phyloP scores from a whole-genome alignment of 2,329 filamentous ascomycete genomes.

The Sclerotinia subarctica region DNA sequence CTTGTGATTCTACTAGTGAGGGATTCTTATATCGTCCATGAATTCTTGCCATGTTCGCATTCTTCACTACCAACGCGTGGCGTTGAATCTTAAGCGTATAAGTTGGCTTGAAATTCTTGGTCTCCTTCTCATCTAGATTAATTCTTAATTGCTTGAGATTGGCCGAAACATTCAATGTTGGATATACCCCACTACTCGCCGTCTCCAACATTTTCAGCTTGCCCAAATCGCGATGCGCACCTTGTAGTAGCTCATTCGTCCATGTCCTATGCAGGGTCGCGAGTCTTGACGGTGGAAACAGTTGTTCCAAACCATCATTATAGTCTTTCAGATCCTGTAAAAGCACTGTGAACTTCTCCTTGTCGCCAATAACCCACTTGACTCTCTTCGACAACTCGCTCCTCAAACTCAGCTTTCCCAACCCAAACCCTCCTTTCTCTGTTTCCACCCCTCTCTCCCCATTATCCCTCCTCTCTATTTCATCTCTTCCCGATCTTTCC shows the following conservation, averaged over 20 bases:
- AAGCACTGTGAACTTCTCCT: conserved; percentile 45
- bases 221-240: conserved; percentile 43
- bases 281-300: conserved; percentile 45
- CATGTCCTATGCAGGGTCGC: conserved; percentile 46
- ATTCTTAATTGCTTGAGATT: conserved; percentile 47
- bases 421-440: conserved; percentile 12
- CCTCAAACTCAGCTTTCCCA: conserved; percentile 24
- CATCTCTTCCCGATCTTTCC: conserved; percentile 27
- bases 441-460: conserved; percentile 12
- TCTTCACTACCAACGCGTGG: conserved; percentile 35
- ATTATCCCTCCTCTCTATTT: conserved; percentile 8
- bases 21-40: conserved; percentile 40
- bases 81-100: conserved; percentile 44
- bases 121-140: conserved; percentile 46
- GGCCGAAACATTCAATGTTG: conserved; percentile 44
- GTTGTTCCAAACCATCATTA: conserved; percentile 48
- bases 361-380: conserved; percentile 48
- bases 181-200: conserved; percentile 44
- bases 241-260: conserved; percentile 47
- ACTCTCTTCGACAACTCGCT: conserved; percentile 38
- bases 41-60: conserved; percentile 31
- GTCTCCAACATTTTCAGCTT: conserved; percentile 45
- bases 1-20: conserved; percentile 30
- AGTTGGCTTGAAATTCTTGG: conserved; percentile 44
- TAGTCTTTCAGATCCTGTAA: conserved; percentile 46